Percentiles rank a stretch among this genome's conserved stretches.
Evolutionary conservation across 176 grass and related monocot species (phyloP).

Genomic region (Urochloa ruziziensis): DNA sequence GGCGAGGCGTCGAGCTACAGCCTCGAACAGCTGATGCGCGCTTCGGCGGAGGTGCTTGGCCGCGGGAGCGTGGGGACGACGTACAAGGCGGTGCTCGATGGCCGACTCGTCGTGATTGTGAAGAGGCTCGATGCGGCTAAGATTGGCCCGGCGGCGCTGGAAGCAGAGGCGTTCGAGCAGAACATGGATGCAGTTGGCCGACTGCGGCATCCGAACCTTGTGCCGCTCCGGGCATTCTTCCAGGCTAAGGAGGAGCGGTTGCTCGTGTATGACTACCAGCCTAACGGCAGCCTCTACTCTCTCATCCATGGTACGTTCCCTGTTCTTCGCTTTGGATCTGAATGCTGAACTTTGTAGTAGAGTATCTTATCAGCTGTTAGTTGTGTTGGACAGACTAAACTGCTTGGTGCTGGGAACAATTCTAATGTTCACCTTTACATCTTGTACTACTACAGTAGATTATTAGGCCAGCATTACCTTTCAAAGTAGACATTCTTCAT

Average conservation of each 20-base stretch:
- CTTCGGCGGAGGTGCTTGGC: slow-evolving; percentile 88
- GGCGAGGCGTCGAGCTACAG: slow-evolving; percentile 74
- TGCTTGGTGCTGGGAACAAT: not conserved
- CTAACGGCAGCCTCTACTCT: slow-evolving; percentile 87
- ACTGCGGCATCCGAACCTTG: slow-evolving; percentile 86
- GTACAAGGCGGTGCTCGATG: slow-evolving; percentile 86
- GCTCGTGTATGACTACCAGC: slow-evolving; percentile 96
- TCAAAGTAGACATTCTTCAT: slow-evolving; percentile 1
- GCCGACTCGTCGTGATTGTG: slow-evolving; percentile 65
- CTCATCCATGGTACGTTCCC: slow-evolving; percentile 63
- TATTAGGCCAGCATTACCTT: not conserved
- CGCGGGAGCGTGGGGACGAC: slow-evolving; percentile 83
- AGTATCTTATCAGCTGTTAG: not conserved
- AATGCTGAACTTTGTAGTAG: not conserved
- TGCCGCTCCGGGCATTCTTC: slow-evolving; percentile 78
- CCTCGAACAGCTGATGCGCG: slow-evolving; percentile 92
- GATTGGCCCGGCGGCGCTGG: slow-evolving; percentile 50
- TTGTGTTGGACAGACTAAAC: not conserved
- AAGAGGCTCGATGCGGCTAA: slow-evolving; percentile 80
- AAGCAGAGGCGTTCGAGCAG: slow-evolving; percentile 76
- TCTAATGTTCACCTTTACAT: not conserved
- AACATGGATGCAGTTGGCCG: slow-evolving; percentile 90
- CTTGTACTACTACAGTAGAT: not conserved
- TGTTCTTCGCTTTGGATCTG: not conserved
- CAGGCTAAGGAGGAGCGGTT: slow-evolving; percentile 96